Evolutionary conservation across 2,329 filamentous ascomycete species (phyloP).

Genomic region (Ceratocystis huliohia): DNA sequence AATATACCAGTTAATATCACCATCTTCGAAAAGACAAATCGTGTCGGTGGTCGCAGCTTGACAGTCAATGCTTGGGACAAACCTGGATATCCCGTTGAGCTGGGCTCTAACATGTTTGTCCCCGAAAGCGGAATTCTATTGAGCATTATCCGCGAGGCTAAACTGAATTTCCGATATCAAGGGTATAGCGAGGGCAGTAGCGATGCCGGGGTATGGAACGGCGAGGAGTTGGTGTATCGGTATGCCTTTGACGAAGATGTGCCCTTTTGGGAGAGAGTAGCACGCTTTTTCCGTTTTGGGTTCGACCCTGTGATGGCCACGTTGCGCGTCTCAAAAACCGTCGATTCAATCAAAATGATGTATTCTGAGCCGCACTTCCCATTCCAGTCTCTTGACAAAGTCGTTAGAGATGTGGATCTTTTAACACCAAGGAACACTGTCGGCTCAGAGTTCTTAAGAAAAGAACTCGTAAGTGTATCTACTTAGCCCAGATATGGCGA

Average conservation of each 20-base stretch:
- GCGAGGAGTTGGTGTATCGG: constrained; percentile 45
- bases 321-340: constrained; percentile 55
- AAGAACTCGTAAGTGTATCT: constrained; percentile 40
- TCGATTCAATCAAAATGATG: constrained; percentile 62
- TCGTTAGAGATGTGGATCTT: constrained; percentile 55
- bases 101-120: constrained; percentile 89
- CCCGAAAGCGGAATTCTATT: constrained; percentile 69
- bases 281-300: constrained; percentile 68
- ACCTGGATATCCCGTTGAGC: constrained; percentile 56
- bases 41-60: constrained; percentile 74
- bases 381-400: constrained; percentile 61
- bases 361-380: constrained; percentile 78
- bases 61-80: constrained; percentile 69
- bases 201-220: constrained; percentile 69
- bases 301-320: constrained; percentile 61
- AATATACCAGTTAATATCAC: constrained; percentile 61
- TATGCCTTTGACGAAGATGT: background rate
- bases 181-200: constrained; percentile 33
- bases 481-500: background rate
- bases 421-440: constrained; percentile 53
- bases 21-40: constrained; percentile 66
- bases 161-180: constrained; percentile 44
- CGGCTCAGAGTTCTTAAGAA: constrained; percentile 57
- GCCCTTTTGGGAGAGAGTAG: background rate
- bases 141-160: constrained; percentile 57